Percentiles rank a stretch among this genome's conserved stretches.
Conservation (phyloP, 306 rosid species). For the Fragaria ananassa region DNA sequence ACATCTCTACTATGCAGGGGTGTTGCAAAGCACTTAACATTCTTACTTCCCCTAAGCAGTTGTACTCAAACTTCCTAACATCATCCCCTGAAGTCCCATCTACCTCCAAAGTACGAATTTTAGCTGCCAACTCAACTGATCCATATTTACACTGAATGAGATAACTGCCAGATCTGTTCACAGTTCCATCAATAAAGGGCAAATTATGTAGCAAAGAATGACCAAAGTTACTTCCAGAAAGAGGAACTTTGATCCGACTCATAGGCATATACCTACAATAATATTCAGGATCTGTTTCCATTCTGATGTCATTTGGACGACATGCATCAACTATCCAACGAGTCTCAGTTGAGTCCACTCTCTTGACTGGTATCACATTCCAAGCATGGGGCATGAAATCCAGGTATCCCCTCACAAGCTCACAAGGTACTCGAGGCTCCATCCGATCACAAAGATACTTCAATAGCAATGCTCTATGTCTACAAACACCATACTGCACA, state of each 20-base stretch:
- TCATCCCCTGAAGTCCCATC: slow-evolving; percentile 52
- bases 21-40: slow-evolving; percentile 76
- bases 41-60: slow-evolving; percentile 88
- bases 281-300: slow-evolving; percentile 74
- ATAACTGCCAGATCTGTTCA: slow-evolving; percentile 54
- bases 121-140: slow-evolving; percentile 76
- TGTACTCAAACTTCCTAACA: slow-evolving; percentile 66
- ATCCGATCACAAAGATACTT: slow-evolving; percentile 92
- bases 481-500: slow-evolving; percentile 87
- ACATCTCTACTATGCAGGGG: slow-evolving; percentile 85
- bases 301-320: slow-evolving; percentile 88
- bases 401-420: slow-evolving; percentile 94
- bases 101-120: slow-evolving; percentile 70
- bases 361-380: slow-evolving; percentile 60
- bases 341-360: slow-evolving; percentile 22
- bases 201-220: slow-evolving; percentile 57
- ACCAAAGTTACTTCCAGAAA: slow-evolving; percentile 37
- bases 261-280: slow-evolving; percentile 88
- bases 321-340: slow-evolving; percentile 97
- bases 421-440: slow-evolving; percentile 87
- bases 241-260: slow-evolving; percentile 45
- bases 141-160: slow-evolving; percentile 70
- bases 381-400: slow-evolving; percentile 98
- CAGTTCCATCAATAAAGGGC: slow-evolving; percentile 49
- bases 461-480: slow-evolving; percentile 89